These are phyloP conservation scores for Trametes villosa DNA, from an alignment of 768 basidiomycete species.

Conservation along the genomic window DNA sequence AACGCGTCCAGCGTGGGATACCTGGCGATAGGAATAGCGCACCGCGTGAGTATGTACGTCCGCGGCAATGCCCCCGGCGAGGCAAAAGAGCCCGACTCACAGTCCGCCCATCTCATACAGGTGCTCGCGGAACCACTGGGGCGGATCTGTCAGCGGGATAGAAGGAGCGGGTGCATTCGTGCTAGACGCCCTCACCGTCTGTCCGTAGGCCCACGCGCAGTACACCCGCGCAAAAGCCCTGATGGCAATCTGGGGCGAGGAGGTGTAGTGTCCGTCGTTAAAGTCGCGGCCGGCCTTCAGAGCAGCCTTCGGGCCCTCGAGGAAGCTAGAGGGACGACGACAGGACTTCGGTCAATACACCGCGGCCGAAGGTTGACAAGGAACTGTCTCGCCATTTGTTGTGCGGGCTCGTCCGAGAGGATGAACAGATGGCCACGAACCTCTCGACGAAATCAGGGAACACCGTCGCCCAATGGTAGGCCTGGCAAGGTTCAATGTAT, in stretches of 20 bases:
- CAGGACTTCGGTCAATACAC: neutral
- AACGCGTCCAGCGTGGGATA: conserved; percentile 52
- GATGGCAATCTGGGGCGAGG: conserved; percentile 48
- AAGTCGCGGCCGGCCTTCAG: conserved; percentile 56
- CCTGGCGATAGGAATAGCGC: conserved; percentile 30
- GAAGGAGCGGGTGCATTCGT: neutral
- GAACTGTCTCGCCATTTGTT: conserved; percentile 49
- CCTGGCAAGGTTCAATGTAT: conserved; percentile 34
- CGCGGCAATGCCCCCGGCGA: neutral
- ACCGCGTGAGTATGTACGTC: neutral
- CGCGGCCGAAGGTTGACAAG: neutral
- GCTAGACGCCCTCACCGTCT: conserved; percentile 41
- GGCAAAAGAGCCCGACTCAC: conserved; percentile 35
- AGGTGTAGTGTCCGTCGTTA: conserved; percentile 52
- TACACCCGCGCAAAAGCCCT: conserved; percentile 60
- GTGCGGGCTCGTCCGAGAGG: conserved; percentile 56
- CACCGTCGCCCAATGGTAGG: conserved; percentile 59
- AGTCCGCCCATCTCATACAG: conserved; percentile 44
- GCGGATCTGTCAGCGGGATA: neutral
- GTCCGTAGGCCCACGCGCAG: conserved; percentile 59
- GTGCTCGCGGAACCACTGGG: conserved; percentile 58
- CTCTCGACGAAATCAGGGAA: conserved; percentile 57
- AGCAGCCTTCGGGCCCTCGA: conserved; percentile 60
- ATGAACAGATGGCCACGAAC: conserved; percentile 51
- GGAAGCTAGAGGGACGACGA: conserved; percentile 42